These are phyloP conservation scores for Saturnispora sanitii DNA, from an alignment of 805 yeast genomes.

Conservation along the genomic window DNA sequence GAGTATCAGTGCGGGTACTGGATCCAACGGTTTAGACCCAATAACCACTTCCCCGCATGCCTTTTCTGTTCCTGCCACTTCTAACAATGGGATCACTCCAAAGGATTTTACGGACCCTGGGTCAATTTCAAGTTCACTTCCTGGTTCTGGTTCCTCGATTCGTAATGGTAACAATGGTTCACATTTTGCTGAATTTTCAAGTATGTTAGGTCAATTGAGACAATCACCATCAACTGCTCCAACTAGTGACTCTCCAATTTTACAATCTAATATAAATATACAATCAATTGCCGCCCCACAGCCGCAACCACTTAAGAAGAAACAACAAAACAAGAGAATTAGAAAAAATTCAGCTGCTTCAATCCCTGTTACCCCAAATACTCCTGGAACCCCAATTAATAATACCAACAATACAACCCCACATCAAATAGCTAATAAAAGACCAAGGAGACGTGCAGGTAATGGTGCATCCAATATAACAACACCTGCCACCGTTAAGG, in stretches of 20 bases:
- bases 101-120: slow-evolving; percentile 81
- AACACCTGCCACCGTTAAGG: slow-evolving; percentile 24
- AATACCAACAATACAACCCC: slow-evolving; percentile 3
- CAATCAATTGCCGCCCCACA: too few species aligned
- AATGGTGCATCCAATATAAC: slow-evolving; percentile 13
- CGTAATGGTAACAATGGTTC: slow-evolving; percentile 8
- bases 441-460: slow-evolving; percentile 16
- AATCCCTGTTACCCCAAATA: slow-evolving; percentile 28
- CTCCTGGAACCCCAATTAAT: slow-evolving; percentile 23
- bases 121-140: too few species aligned
- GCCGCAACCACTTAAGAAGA: too few species aligned
- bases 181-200: slow-evolving; percentile 15
- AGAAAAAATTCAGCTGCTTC: slow-evolving; percentile 22
- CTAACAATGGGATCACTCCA: slow-evolving; percentile 3
- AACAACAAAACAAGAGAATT: slow-evolving; percentile 16
- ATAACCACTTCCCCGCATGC: slow-evolving; percentile 12
- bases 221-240: slow-evolving; percentile 14
- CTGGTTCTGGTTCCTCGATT: slow-evolving; percentile 40
- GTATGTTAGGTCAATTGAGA: slow-evolving; percentile 14
- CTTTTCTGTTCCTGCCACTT: slow-evolving; percentile 16
- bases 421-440: slow-evolving; percentile 3
- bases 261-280: background rate
- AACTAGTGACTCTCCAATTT: slow-evolving; percentile 6
- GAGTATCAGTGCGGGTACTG: slow-evolving; percentile 14
- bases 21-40: slow-evolving; percentile 14